Percentiles rank a stretch among this genome's conserved stretches.
phyloP scores from a whole-genome alignment of 768 basidiomycete genomes.

The Russula brevipes region DNA sequence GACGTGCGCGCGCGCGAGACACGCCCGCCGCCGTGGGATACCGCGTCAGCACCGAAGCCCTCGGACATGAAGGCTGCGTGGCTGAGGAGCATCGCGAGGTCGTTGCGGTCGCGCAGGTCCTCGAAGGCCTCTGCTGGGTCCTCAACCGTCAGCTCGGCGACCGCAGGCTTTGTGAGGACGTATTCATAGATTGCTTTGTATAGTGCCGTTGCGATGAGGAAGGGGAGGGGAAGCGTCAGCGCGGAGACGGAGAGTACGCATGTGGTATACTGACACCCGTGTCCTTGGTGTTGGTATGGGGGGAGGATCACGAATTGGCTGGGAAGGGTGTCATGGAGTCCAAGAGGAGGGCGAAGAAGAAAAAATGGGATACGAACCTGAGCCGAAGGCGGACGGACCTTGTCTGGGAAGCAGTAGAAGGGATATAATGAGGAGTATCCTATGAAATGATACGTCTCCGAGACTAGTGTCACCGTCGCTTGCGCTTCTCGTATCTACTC shows the following conservation, averaged over 20 bases:
- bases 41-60: conserved; percentile 47
- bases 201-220: conserved; percentile 57
- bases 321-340: conserved; percentile 7
- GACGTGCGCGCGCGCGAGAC: conserved; percentile 31
- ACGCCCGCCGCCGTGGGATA: conserved; percentile 34
- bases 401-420: conserved; percentile 95
- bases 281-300: conserved; percentile 83
- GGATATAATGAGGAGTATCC: conserved; percentile 94
- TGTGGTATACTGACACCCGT: conserved; percentile 67
- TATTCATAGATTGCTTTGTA: conserved; percentile 83
- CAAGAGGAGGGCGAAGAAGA: not conserved
- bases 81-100: conserved; percentile 70
- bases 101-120: conserved; percentile 89
- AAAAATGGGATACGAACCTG: conserved; percentile 46
- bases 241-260: not conserved
- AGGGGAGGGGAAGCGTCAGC: not conserved
- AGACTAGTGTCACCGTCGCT: conserved; percentile 46
- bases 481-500: conserved; percentile 78
- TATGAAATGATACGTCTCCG: conserved; percentile 78
- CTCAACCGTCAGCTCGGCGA: conserved; percentile 94
- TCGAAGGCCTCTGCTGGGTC: conserved; percentile 98
- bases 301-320: conserved; percentile 94
- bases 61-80: conserved; percentile 65
- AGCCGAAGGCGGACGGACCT: conserved; percentile 67
- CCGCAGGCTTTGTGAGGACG: conserved; percentile 54